A percentile compares a stretch with the other conserved stretches of the same genome.
phyloP scores from a whole-genome alignment of 2,329 filamentous ascomycete genomes.

The Bimuria novae-zelandiae region DNA sequence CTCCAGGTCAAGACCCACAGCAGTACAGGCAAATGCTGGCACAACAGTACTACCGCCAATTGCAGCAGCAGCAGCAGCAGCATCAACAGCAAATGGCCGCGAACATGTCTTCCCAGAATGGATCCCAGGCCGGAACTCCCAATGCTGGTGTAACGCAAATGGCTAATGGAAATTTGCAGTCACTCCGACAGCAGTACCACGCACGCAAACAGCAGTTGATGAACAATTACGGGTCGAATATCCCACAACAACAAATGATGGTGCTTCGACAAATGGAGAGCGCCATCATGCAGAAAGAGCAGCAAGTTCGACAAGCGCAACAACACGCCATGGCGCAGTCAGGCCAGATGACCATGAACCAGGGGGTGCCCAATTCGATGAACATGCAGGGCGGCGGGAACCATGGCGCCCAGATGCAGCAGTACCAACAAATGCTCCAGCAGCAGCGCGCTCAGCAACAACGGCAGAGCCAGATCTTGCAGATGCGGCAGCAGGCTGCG shows the following conservation, averaged over 20 bases:
- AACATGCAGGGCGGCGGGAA: conserved; percentile 19
- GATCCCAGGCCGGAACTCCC: conserved; percentile 23
- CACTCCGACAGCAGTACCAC: conserved; percentile 31
- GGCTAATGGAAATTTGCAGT: conserved; percentile 34
- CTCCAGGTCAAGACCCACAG: conserved; percentile 32
- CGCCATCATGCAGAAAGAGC: conserved; percentile 24
- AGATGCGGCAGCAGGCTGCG: conserved; percentile 40
- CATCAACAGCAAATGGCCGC: conserved; percentile 30
- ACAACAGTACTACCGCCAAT: conserved; percentile 29
- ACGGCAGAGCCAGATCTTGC: conserved; percentile 40
- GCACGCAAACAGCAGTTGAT: conserved; percentile 32
- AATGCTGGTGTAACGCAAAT: conserved; percentile 27
- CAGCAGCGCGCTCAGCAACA: conserved; percentile 40
- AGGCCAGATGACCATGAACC: conserved; percentile 24
- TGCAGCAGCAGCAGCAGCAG: conserved; percentile 32
- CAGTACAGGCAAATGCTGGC: conserved; percentile 34
- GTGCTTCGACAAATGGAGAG: conserved; percentile 37
- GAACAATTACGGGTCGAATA: conserved; percentile 26
- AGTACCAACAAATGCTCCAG: conserved; percentile 41
- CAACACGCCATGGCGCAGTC: conserved; percentile 19
- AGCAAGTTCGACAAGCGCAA: conserved; percentile 24
- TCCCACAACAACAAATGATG: conserved; percentile 31
- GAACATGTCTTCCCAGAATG: conserved; percentile 30
- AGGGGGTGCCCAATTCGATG: conserved; percentile 24
- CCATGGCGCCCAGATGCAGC: conserved; percentile 39